Evolutionary conservation across 768 basidiomycete genomes (phyloP), one percentile per base, ranked within the genome.

Genomic region (Trametes elegans): DNA sequence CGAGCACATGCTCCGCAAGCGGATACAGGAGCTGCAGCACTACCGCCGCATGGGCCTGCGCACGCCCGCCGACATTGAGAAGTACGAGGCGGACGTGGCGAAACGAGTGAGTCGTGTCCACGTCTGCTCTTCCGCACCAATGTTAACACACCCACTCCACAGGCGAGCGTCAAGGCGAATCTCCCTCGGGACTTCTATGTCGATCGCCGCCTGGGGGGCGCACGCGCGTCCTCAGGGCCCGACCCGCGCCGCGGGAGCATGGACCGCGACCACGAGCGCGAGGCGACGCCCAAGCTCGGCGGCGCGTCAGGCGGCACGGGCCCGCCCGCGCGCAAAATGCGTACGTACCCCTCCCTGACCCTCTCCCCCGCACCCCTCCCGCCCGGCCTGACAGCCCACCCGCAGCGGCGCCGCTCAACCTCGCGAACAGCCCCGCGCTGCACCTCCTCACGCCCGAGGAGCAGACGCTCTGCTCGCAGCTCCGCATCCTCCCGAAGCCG

Each of bases 401-500:
- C 90, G 19, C 55, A 78, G 79, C 79, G 29, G 78, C 76, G 0
- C 89, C 93, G 3, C 84, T 97, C 63, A 95, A 96, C 66, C 81
- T 98, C 54, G 87, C 94, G 29, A 93, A 94, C 66, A 88, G 91
- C 60, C 87, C 90, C 0, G 91, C 89, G 0, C 74, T 98, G 5
- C 91, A 98, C 65, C 80, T 99, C 8, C 88, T 99, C 62, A 90
- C 92, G 1, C 79, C 85, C 10, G 85, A 84, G 26, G 96, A 99
- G 71, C 92, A 94, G 69, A 75, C 79, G 0, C 83, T 98, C 19
- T 98, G 97, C 68, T 90, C 93, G 2, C 79, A 83, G 51, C 79
- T 98, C 27, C 88, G 94, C 6, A 93, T 99, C 54, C 79, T 97
- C 18, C 96, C 97, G 0, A 92, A 93, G 66, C 93, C 97, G 0